Conservation (phyloP, 352 stramenopile species). For the Elongisporangium anandrum region DNA sequence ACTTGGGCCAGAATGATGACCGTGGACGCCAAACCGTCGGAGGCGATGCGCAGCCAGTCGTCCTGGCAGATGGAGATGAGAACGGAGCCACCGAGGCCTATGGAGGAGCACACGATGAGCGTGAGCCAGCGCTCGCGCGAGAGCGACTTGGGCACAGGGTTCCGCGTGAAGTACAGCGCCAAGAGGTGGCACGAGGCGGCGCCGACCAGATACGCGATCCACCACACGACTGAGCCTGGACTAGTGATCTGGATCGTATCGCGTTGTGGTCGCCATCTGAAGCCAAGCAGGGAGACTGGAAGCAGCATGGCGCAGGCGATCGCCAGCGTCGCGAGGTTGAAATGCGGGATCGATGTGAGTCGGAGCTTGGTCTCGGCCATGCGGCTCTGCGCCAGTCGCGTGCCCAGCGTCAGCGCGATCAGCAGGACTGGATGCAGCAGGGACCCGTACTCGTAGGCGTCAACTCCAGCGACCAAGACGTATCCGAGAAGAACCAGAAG, state of each 20-base stretch:
- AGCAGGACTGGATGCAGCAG: constrained; percentile 49
- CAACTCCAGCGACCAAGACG: constrained; percentile 54
- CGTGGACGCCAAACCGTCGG: constrained; percentile 30
- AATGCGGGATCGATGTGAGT: constrained; percentile 17
- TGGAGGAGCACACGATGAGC: constrained; percentile 33
- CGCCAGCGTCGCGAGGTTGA: constrained; percentile 36
- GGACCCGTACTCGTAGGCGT: constrained; percentile 60
- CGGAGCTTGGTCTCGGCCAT: constrained; percentile 13
- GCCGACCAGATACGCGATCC: constrained; percentile 5
- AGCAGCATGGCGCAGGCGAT: constrained; percentile 22
- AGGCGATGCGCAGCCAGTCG: constrained; percentile 44
- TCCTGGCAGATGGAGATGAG: constrained; percentile 31
- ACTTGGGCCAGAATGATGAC: constrained; percentile 49
- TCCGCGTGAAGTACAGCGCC: constrained; percentile 4
- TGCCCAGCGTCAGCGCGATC: constrained; percentile 35
- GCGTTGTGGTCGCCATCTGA: not conserved
- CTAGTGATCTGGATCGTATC: not conserved
- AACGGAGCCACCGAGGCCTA: constrained; percentile 39
- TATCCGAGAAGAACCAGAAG: constrained; percentile 40
- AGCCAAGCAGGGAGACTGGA: not conserved
- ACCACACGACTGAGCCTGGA: not conserved
- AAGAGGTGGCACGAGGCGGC: constrained; percentile 16
- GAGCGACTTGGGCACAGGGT: not conserved
- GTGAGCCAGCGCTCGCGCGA: constrained; percentile 7
- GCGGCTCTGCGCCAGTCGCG: constrained; percentile 8